Conservation (phyloP, 108 stramenopile genomes). For the Skeletonema marinoi region DNA sequence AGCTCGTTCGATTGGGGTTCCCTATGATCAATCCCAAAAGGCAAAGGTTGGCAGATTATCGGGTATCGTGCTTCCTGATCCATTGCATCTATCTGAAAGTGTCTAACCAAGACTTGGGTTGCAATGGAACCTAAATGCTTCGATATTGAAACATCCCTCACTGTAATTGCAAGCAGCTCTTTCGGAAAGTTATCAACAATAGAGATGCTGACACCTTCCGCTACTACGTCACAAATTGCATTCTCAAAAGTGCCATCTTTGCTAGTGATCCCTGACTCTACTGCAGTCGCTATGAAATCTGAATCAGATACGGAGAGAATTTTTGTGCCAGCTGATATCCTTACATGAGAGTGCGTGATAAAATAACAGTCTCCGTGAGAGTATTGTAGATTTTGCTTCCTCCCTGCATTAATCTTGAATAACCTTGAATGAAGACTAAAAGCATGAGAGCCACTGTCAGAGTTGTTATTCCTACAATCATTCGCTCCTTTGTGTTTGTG, state of each 20-base stretch:
- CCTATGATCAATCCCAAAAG: constrained; percentile 26
- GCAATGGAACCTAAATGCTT: constrained; percentile 17
- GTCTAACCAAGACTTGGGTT: constrained; percentile 9
- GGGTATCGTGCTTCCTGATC: constrained; percentile 27
- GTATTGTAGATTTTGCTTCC: constrained; percentile 13
- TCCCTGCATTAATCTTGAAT: constrained; percentile 25
- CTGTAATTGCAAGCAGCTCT: constrained; percentile 18
- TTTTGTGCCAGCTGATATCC: constrained; percentile 32
- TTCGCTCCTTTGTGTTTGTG: neutral
- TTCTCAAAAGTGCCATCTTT: constrained; percentile 30
- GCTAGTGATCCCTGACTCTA: constrained; percentile 15
- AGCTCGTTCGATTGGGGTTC: neutral
- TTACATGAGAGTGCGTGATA: constrained; percentile 4
- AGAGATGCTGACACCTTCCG: constrained; percentile 14
- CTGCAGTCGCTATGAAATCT: constrained; percentile 6
- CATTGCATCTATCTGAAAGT: constrained; percentile 41
- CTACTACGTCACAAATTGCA: constrained; percentile 12
- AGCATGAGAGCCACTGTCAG: neutral
- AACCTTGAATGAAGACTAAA: constrained; percentile 11
- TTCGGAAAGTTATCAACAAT: constrained; percentile 25
- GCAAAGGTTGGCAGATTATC: constrained; percentile 31
- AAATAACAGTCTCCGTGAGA: neutral
- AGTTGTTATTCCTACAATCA: neutral
- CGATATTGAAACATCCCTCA: constrained; percentile 27
- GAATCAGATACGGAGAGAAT: constrained; percentile 41